A percentile compares a stretch with the other conserved stretches of the same genome.
Conservation (phyloP, 2,329 filamentous ascomycete genomes). For the Beauveria varroae region DNA sequence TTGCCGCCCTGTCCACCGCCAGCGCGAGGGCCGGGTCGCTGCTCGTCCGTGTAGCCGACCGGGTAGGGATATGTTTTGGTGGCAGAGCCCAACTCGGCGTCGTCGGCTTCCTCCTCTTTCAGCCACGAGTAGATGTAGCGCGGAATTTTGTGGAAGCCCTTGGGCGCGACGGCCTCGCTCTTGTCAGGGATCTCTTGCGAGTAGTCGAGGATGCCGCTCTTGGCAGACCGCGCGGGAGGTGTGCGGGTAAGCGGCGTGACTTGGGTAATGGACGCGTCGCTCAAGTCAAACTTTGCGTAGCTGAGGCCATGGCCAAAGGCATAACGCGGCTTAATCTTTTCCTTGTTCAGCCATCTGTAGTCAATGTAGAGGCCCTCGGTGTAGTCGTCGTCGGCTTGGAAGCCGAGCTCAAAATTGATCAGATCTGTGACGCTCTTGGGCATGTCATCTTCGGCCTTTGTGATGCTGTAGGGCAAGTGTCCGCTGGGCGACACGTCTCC, state of each 20-base stretch:
- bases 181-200: constrained; percentile 44
- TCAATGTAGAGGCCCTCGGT: constrained; percentile 79
- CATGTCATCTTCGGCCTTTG: constrained; percentile 61
- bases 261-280: constrained; percentile 39
- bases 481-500: constrained; percentile 69
- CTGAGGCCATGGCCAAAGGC: constrained; percentile 83
- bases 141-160: constrained; percentile 49
- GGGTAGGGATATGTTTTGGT: constrained; percentile 52
- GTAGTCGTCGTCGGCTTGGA: constrained; percentile 76
- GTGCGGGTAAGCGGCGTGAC: constrained; percentile 34
- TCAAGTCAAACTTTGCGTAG: constrained; percentile 65
- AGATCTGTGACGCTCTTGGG: constrained; percentile 45
- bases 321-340: constrained; percentile 66
- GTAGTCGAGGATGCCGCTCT: constrained; percentile 37
- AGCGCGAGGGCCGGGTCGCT: constrained; percentile 41
- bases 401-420: constrained; percentile 41
- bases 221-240: constrained; percentile 26
- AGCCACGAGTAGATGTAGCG: constrained; percentile 69
- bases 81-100: constrained; percentile 29
- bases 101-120: constrained; percentile 29
- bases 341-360: constrained; percentile 81
- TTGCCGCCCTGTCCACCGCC: constrained; percentile 66
- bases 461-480: constrained; percentile 83
- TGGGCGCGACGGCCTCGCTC: constrained; percentile 50
- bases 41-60: constrained; percentile 50